Evolutionary conservation across 208 protist genomes (phyloP).

Genomic region (Spongospora subterranea): DNA sequence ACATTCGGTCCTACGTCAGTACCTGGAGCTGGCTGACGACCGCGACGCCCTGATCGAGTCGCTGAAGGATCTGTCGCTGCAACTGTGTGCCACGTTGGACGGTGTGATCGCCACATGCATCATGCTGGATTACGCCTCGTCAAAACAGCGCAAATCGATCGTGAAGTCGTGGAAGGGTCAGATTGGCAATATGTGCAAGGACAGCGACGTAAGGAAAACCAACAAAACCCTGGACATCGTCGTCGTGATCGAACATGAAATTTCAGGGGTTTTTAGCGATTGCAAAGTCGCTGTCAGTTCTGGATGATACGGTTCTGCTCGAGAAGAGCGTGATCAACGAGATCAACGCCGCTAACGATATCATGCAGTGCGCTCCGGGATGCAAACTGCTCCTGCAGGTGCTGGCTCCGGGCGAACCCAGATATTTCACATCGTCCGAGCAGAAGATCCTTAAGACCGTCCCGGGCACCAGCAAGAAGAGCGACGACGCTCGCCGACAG

Average conservation of each 20-base stretch:
- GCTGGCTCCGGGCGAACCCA: neutral
- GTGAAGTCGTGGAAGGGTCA: conserved; percentile 51
- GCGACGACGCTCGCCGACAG: neutral
- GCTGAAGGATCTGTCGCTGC: conserved; percentile 8
- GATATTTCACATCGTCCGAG: neutral
- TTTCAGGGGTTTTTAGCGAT: conserved; percentile 8
- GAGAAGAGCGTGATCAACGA: conserved; percentile 5
- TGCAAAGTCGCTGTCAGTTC: neutral
- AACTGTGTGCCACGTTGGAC: neutral
- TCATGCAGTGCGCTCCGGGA: neutral
- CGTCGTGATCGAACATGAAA: neutral
- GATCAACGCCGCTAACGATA: neutral
- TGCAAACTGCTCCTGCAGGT: neutral
- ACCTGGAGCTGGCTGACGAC: neutral
- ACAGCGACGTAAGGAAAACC: neutral
- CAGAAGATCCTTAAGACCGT: neutral
- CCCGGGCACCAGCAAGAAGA: neutral
- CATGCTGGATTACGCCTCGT: neutral
- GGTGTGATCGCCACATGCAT: conserved; percentile 21
- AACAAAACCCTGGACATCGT: neutral
- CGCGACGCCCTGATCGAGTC: neutral
- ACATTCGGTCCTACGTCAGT: neutral
- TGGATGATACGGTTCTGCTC: conserved; percentile 27
- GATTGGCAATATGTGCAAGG: neutral
- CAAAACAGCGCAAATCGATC: conserved; percentile 12